These are phyloP conservation scores for Protomyces pachydermus DNA, from an alignment of 1,139 yeast genomes.

Conservation along the genomic window DNA sequence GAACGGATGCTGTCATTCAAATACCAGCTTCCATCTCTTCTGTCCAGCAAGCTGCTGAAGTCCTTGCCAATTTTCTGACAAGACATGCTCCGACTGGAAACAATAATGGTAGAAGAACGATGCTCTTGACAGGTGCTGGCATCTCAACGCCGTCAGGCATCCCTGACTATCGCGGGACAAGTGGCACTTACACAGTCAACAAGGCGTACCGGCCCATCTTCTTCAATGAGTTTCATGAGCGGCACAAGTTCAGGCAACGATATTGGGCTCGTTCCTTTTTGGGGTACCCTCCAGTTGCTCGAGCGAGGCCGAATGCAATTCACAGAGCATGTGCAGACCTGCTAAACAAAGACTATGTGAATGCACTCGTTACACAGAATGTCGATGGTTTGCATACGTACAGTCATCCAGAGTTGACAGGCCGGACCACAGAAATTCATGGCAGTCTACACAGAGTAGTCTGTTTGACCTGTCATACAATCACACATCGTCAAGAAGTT, in stretches of 20 bases:
- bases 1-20: constrained; percentile 25
- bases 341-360: constrained; percentile 27
- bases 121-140: constrained; percentile 61
- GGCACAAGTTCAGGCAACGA: constrained; percentile 34
- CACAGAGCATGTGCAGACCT: constrained; percentile 33
- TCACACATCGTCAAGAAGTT: constrained; percentile 29
- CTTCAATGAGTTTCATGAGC: constrained; percentile 34
- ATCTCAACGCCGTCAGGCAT: constrained; percentile 86
- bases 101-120: background rate
- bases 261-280: constrained; percentile 36
- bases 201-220: constrained; percentile 35
- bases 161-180: constrained; percentile 64
- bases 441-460: constrained; percentile 33
- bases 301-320: constrained; percentile 33
- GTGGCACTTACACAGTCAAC: constrained; percentile 35
- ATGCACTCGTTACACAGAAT: constrained; percentile 34
- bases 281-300: constrained; percentile 33
- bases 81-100: background rate
- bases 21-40: constrained; percentile 13
- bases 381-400: constrained; percentile 34
- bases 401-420: constrained; percentile 30
- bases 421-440: constrained; percentile 33
- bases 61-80: constrained; percentile 4
- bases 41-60: constrained; percentile 10
- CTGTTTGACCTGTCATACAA: constrained; percentile 33